Conservation (phyloP, 129 eudicot species). For the Calendula officinalis region DNA sequence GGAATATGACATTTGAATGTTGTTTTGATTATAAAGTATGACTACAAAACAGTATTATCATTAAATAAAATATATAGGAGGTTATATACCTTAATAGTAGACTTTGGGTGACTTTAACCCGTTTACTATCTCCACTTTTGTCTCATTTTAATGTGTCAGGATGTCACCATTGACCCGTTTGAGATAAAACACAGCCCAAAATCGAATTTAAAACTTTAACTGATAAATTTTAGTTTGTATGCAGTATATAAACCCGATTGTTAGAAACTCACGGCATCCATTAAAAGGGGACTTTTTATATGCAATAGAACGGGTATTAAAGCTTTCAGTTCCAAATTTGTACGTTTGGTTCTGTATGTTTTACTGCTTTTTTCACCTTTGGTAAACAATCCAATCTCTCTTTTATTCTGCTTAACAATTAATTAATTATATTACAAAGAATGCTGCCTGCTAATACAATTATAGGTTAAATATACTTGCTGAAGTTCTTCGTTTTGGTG, state of each 20-base stretch:
- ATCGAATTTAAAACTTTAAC: neutral
- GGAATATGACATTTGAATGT: too few species aligned
- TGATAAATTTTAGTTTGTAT: conserved; percentile 20
- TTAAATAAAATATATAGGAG: too few species aligned
- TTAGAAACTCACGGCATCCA: conserved; percentile 78
- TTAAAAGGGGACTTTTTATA: conserved; percentile 68
- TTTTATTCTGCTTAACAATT: conserved; percentile 14
- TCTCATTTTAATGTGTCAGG: too few species aligned
- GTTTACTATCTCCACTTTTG: too few species aligned
- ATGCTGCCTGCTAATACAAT: conserved; percentile 6
- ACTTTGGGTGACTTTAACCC: too few species aligned
- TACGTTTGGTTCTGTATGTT: conserved; percentile 95
- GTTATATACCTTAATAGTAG: too few species aligned
- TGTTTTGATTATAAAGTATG: too few species aligned
- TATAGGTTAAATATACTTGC: conserved; percentile 89
- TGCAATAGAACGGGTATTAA: conserved; percentile 83
- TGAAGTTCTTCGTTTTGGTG: conserved; percentile 84
- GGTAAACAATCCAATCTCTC: conserved; percentile 38
- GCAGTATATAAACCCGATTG: conserved; percentile 87
- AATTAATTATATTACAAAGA: conserved; percentile 27
- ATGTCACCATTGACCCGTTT: neutral
- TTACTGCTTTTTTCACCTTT: conserved; percentile 81
- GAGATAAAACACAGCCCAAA: neutral
- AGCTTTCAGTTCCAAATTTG: conserved; percentile 83
- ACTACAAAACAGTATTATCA: too few species aligned